Evolutionary conservation across 2,329 filamentous ascomycete genomes (phyloP).

Genomic region (Paraphoma chrysanthemicola): DNA sequence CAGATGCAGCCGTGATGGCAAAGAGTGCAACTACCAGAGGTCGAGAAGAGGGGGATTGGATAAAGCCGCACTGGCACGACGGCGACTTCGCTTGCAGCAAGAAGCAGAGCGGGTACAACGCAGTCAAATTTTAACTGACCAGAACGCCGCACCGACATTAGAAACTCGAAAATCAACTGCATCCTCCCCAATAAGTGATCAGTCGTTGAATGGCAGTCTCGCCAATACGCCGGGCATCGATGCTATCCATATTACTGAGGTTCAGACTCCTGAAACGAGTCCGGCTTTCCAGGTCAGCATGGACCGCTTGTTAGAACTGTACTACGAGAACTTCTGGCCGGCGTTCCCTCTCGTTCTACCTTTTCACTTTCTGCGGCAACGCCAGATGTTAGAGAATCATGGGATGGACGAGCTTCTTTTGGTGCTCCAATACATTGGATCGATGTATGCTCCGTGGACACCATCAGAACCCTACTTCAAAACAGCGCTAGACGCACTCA

Average conservation of each 20-base stretch:
- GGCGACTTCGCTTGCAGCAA: conserved; percentile 34
- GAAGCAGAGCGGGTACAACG: conserved; percentile 26
- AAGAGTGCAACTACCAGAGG: conserved; percentile 42
- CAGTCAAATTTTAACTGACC: background rate
- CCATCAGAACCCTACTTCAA: conserved; percentile 34
- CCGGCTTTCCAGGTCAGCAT: conserved; percentile 31
- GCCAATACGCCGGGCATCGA: conserved; percentile 4
- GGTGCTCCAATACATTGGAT: conserved; percentile 41
- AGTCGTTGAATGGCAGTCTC: background rate
- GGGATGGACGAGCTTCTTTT: conserved; percentile 29
- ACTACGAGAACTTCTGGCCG: conserved; percentile 57
- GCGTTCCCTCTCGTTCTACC: conserved; percentile 63
- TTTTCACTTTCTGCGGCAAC: conserved; percentile 44
- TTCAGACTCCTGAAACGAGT: conserved; percentile 7
- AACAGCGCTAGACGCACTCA: conserved; percentile 27
- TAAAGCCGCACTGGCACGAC: conserved; percentile 40
- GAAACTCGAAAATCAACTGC: background rate
- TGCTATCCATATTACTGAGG: conserved; percentile 7
- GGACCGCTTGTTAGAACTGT: conserved; percentile 39
- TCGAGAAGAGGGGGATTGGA: conserved; percentile 43
- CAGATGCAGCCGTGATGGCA: conserved; percentile 40
- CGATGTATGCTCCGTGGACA: conserved; percentile 42
- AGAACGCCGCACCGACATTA: background rate
- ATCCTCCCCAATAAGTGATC: background rate
- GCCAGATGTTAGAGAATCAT: conserved; percentile 23